Base-by-base conservation (phyloP, 1,284 basidiomycete species). In the Inonotus hispidus region DNA sequence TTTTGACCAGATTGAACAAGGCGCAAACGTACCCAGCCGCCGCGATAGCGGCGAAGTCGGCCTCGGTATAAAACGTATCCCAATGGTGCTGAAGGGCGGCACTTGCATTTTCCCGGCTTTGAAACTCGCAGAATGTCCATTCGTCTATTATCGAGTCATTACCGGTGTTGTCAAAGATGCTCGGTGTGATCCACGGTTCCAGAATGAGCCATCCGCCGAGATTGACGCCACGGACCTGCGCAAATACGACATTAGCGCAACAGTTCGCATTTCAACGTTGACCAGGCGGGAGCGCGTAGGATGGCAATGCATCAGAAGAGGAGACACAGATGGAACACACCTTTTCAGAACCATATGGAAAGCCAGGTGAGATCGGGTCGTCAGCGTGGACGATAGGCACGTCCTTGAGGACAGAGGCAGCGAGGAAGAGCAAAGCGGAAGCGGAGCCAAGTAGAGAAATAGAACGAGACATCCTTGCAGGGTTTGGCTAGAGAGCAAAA, bases 151-250 rank as follows among this genome's bases (percentile, higher is more conserved):
- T 89, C 46, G 71, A 75, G 25, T 74, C 66, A 71, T 92, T 87
- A 35, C 80, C 85, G 0, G 92, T 92, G 68, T 81, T 78, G 66
- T 93, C 88, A 69, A 95, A 98, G n/a, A 95, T 71, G 54, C 87
- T 89, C 13, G 93, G 93, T 0, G 89, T 92, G 65, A 92, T 90
- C 88, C 89, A 93, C 19, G 91, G 89, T 87, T 90, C 88, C 37
- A 89, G 78, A 16, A 92, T 83, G 39, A 92, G 83, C 90, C 90
- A 93, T 35, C 90, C 88, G 41, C 88, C 88, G 13, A 90, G 76
- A 71, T 89, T 91, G 65, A 90, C 88, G 53, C 87, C 87, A 38
- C 86, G 81, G 14, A 61, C 59, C 57, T 58, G 16, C n/a, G 16
- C 10, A 46, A 13, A 21, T 21, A n/a, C 14, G n/a, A 11, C 7